These are phyloP conservation scores for Dioszegia hungarica DNA, from an alignment of 768 basidiomycete genomes.

Conservation along the genomic window DNA sequence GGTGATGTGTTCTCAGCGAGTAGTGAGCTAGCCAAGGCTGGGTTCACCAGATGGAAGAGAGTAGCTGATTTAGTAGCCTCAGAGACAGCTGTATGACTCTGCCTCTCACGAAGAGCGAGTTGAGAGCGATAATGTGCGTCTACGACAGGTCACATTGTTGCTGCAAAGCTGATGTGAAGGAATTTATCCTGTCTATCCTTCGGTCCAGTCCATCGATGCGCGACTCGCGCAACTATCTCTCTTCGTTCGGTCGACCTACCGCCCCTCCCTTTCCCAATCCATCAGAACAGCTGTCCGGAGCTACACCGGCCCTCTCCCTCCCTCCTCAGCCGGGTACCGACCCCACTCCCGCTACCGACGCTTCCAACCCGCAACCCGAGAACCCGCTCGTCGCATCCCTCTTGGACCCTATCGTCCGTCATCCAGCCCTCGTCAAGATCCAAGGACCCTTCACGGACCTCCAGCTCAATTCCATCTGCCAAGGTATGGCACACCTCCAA, in stretches of 20 bases:
- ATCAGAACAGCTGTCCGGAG: not conserved
- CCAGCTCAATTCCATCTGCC: constrained; percentile 87
- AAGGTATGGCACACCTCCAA: constrained; percentile 90
- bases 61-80: too few relatives aligned
- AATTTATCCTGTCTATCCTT: constrained; percentile 92
- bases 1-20: too few relatives aligned
- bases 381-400: constrained; percentile 53
- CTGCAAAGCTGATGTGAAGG: constrained; percentile 56
- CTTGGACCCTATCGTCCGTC: constrained; percentile 72
- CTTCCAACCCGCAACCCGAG: constrained; percentile 29
- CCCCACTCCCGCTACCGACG: constrained; percentile 5
- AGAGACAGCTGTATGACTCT: not conserved
- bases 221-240: constrained; percentile 84
- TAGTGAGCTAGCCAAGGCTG: too few relatives aligned
- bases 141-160: not conserved
- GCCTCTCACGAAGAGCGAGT: constrained; percentile 2
- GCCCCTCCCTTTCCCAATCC: constrained; percentile 25
- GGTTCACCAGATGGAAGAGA: too few relatives aligned
- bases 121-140: constrained; percentile 11
- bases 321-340: constrained; percentile 40
- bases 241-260: constrained; percentile 76
- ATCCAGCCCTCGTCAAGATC: constrained; percentile 91
- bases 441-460: constrained; percentile 92
- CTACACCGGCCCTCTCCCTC: constrained; percentile 25
- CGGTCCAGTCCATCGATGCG: constrained; percentile 85